These are phyloP conservation scores for Globisporangium splendens DNA, from an alignment of 352 stramenopile species.

Conservation along the genomic window DNA sequence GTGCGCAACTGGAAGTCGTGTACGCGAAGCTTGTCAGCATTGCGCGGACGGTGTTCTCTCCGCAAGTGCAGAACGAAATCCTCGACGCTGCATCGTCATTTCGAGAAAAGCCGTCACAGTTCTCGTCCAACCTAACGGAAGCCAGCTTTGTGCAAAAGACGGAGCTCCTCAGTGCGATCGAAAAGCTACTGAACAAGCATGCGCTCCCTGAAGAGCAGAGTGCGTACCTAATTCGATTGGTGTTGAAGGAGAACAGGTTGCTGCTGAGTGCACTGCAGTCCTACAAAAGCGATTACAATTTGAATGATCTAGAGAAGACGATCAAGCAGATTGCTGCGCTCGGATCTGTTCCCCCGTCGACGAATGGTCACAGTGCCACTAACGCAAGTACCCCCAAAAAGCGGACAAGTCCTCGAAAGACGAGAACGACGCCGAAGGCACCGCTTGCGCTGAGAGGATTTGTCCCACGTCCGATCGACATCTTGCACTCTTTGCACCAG, in stretches of 20 bases:
- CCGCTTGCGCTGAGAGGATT: constrained; percentile 9
- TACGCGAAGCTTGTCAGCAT: constrained; percentile 53
- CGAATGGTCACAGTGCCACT: background rate
- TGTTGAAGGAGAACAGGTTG: constrained; percentile 44
- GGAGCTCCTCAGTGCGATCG: constrained; percentile 46
- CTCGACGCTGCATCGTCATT: constrained; percentile 30
- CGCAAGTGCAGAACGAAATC: constrained; percentile 50
- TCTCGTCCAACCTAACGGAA: background rate
- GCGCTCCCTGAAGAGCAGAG: constrained; percentile 53
- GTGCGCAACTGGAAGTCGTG: constrained; percentile 40
- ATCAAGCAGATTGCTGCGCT: constrained; percentile 48
- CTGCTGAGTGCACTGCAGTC: constrained; percentile 52
- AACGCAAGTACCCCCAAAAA: background rate
- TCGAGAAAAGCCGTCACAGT: constrained; percentile 11
- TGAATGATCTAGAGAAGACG: constrained; percentile 48
- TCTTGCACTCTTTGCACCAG: constrained; percentile 44
- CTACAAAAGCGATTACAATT: constrained; percentile 41
- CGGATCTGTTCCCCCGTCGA: constrained; percentile 10
- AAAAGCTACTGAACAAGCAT: constrained; percentile 58
- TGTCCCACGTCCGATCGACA: constrained; percentile 24
- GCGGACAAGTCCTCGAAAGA: constrained; percentile 12
- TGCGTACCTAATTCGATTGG: constrained; percentile 38
- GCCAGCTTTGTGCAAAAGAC: constrained; percentile 27
- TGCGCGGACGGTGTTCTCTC: constrained; percentile 47
- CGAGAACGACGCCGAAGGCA: constrained; percentile 5